phyloP scores from a whole-genome alignment of 2,329 filamentous ascomycete species.

The Nothophoma quercina region DNA sequence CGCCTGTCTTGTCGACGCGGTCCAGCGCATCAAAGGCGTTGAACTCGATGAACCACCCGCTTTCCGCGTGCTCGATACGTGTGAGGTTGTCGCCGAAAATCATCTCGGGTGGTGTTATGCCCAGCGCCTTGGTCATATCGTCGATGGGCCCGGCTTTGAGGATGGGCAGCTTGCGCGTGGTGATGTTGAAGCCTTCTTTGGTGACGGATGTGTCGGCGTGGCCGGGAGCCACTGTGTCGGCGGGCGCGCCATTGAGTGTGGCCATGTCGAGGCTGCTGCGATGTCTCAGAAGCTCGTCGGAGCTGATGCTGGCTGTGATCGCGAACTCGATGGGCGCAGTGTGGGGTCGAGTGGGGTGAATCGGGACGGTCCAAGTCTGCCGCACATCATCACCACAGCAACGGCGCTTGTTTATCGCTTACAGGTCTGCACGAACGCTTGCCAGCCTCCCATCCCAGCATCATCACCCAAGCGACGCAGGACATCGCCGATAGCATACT shows the following conservation, averaged over 20 bases:
- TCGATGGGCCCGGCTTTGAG: constrained; percentile 92
- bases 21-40: constrained; percentile 88
- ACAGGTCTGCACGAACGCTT: constrained; percentile 10
- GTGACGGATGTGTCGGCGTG: constrained; percentile 47
- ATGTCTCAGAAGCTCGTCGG: constrained; percentile 8
- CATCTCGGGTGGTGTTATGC: constrained; percentile 95
- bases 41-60: constrained; percentile 82
- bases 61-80: constrained; percentile 73
- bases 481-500: constrained; percentile 9
- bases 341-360: constrained; percentile 20
- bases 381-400: constrained; percentile 4
- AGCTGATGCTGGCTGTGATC: neutral
- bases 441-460: constrained; percentile 13
- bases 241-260: constrained; percentile 41
- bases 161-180: constrained; percentile 90
- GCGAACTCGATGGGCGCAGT: neutral
- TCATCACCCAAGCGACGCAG: constrained; percentile 19
- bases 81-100: constrained; percentile 97
- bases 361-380: neutral
- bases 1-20: constrained; percentile 90
- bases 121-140: constrained; percentile 77
- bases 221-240: constrained; percentile 44
- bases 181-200: constrained; percentile 70
- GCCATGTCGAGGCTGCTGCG: constrained; percentile 29
- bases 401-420: constrained; percentile 16